Percentiles rank a stretch among this genome's conserved stretches.
Evolutionary conservation across 2,329 filamentous ascomycete genomes (phyloP).

Genomic region (Akanthomyces lecanii): DNA sequence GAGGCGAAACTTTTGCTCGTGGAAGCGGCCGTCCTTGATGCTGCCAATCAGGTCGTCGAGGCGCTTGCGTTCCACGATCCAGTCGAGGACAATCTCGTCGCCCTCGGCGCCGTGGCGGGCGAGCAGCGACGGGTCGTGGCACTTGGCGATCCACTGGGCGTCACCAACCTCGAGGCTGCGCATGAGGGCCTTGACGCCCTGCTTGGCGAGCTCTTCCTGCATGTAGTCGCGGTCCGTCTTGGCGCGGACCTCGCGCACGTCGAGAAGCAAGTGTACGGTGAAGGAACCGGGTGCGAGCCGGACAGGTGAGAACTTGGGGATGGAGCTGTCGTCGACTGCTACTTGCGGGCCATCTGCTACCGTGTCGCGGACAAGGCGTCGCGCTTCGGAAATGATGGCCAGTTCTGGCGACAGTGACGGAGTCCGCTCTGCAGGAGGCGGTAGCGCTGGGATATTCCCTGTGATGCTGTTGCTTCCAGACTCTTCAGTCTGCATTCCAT

Average conservation of each 20-base stretch:
- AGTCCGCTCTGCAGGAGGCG: slow-evolving; percentile 12
- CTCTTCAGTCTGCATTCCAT: slow-evolving; percentile 31
- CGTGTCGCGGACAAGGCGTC: neutral
- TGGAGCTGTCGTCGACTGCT: slow-evolving; percentile 17
- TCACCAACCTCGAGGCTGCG: slow-evolving; percentile 70
- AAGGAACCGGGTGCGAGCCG: slow-evolving; percentile 61
- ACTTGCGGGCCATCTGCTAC: slow-evolving; percentile 12
- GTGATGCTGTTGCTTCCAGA: slow-evolving; percentile 4
- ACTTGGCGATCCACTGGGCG: slow-evolving; percentile 74
- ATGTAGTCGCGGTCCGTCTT: slow-evolving; percentile 74
- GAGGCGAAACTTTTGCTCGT: slow-evolving; percentile 80
- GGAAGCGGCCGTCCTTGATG: slow-evolving; percentile 78
- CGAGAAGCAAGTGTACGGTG: slow-evolving; percentile 67
- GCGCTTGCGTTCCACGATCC: slow-evolving; percentile 76
- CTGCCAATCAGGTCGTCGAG: slow-evolving; percentile 75
- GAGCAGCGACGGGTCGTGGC: slow-evolving; percentile 55
- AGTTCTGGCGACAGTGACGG: slow-evolving; percentile 21
- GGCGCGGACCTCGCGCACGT: slow-evolving; percentile 69
- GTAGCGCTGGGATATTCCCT: slow-evolving; percentile 8
- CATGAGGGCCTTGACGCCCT: slow-evolving; percentile 61
- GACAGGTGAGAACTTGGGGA: slow-evolving; percentile 56
- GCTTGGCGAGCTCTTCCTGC: slow-evolving; percentile 64
- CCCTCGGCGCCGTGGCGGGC: slow-evolving; percentile 55
- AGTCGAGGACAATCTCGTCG: slow-evolving; percentile 71
- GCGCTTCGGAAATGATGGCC: slow-evolving; percentile 14